Conservation (phyloP, 192 early-diverging fungal species). For the Backusella parvicylindrica region DNA sequence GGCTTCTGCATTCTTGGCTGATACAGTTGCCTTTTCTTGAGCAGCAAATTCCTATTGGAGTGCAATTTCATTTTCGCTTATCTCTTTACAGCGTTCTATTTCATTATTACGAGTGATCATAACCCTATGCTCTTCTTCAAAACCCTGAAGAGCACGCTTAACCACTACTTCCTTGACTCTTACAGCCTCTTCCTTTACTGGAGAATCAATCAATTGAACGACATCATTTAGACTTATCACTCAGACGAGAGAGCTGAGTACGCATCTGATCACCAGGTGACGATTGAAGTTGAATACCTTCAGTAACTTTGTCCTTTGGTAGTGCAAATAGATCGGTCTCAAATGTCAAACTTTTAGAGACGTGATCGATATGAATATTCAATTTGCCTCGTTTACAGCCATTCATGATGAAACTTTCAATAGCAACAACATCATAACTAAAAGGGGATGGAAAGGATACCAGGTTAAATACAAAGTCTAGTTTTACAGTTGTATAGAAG, state of each 20-base stretch:
- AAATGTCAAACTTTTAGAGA: slow-evolving; percentile 84
- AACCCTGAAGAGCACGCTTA: slow-evolving; percentile 62
- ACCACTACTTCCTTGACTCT: slow-evolving; percentile 67
- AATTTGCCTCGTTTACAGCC: slow-evolving; percentile 95
- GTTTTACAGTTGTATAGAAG: slow-evolving; percentile 93
- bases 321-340: slow-evolving; percentile 85
- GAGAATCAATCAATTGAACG: slow-evolving; percentile 80
- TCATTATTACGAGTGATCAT: slow-evolving; percentile 77
- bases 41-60: slow-evolving; percentile 82
- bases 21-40: slow-evolving; percentile 64
- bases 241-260: slow-evolving; percentile 83
- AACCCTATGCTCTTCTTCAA: slow-evolving; percentile 81
- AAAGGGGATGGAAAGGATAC: slow-evolving; percentile 86
- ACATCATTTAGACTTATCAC: slow-evolving; percentile 81
- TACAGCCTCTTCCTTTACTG: slow-evolving; percentile 59
- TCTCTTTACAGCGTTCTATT: slow-evolving; percentile 82
- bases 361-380: slow-evolving; percentile 92
- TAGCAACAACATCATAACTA: slow-evolving; percentile 75
- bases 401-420: slow-evolving; percentile 99
- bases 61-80: slow-evolving; percentile 64
- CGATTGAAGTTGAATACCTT: slow-evolving; percentile 78
- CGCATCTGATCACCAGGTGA: slow-evolving; percentile 90
- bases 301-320: slow-evolving; percentile 68
- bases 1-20: slow-evolving; percentile 75
- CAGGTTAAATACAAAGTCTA: slow-evolving; percentile 88